Percentiles rank a stretch among this genome's conserved stretches.
Conservation (phyloP, 768 basidiomycete genomes). For the Neoboletus magnificus region DNA sequence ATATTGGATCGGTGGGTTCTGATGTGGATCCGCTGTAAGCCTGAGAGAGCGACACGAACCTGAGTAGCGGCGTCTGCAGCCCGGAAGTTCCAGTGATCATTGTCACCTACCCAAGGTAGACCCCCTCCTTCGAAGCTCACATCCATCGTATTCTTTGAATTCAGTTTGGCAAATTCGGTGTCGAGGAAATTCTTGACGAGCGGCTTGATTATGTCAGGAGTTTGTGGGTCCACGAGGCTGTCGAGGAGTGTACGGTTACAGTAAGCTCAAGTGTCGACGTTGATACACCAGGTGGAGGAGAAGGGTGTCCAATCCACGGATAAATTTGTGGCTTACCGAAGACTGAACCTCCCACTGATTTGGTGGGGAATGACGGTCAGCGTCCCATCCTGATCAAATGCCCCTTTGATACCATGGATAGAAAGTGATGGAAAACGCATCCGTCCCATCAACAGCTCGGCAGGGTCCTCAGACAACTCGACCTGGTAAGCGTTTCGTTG, state of each 20-base stretch:
- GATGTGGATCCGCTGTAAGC: background rate
- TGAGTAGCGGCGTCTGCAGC: slow-evolving; percentile 22
- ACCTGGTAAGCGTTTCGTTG: background rate
- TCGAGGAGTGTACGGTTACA: background rate
- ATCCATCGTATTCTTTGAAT: background rate
- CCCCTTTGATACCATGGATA: slow-evolving; percentile 1
- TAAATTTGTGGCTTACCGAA: background rate
- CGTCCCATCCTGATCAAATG: background rate
- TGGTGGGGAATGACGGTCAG: background rate
- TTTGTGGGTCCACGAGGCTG: background rate
- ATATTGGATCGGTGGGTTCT: background rate
- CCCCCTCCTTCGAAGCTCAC: background rate
- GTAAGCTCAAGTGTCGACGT: background rate
- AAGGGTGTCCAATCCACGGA: background rate
- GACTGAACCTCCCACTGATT: background rate
- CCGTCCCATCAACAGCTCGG: slow-evolving; percentile 4
- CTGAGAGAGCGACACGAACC: background rate
- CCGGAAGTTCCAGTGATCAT: background rate
- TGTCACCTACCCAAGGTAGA: background rate
- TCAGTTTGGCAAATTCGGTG: background rate
- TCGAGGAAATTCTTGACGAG: background rate
- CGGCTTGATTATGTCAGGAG: background rate
- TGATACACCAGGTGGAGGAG: background rate
- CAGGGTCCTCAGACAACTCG: background rate
- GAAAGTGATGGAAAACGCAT: slow-evolving; percentile 5